These are phyloP conservation scores for Blastocystis sp. DNA, from an alignment of 352 stramenopile species.

Conservation along the genomic window DNA sequence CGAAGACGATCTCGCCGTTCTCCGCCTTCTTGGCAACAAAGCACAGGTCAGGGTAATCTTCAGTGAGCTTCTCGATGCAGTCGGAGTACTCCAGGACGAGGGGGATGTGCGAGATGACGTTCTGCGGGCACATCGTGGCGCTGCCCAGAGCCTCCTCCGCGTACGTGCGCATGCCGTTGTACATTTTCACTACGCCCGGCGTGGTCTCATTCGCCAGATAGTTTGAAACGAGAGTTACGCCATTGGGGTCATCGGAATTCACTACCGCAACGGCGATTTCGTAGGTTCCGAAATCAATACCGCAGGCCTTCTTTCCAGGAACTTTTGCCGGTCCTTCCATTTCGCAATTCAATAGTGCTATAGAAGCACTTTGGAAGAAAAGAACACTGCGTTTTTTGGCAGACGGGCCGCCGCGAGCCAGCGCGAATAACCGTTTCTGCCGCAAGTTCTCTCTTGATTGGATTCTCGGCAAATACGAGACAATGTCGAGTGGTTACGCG, in stretches of 20 bases:
- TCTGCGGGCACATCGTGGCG: conserved; percentile 44
- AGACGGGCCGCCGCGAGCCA: background rate
- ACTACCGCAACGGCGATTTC: conserved; percentile 60
- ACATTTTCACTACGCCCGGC: conserved; percentile 58
- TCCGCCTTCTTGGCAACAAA: background rate
- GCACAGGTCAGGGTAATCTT: conserved; percentile 62
- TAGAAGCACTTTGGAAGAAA: conserved; percentile 48
- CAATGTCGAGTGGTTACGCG: conserved; percentile 66
- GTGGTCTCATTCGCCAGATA: conserved; percentile 63
- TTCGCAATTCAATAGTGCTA: background rate
- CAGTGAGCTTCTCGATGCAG: conserved; percentile 5
- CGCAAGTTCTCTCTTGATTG: conserved; percentile 10
- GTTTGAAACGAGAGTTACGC: conserved; percentile 35
- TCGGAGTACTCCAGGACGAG: conserved; percentile 31
- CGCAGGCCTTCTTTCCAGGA: conserved; percentile 13
- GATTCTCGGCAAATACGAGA: conserved; percentile 23
- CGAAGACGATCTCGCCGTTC: conserved; percentile 9
- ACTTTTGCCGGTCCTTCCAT: background rate
- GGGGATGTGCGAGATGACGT: conserved; percentile 35
- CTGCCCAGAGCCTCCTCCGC: conserved; percentile 49
- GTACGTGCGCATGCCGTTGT: conserved; percentile 33
- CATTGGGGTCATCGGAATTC: conserved; percentile 28
- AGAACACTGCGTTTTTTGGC: background rate
- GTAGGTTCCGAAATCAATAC: conserved; percentile 69
- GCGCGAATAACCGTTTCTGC: background rate